Evolutionary conservation across 2,329 filamentous ascomycete species (phyloP).

Genomic region (Lachnellula cervina): DNA sequence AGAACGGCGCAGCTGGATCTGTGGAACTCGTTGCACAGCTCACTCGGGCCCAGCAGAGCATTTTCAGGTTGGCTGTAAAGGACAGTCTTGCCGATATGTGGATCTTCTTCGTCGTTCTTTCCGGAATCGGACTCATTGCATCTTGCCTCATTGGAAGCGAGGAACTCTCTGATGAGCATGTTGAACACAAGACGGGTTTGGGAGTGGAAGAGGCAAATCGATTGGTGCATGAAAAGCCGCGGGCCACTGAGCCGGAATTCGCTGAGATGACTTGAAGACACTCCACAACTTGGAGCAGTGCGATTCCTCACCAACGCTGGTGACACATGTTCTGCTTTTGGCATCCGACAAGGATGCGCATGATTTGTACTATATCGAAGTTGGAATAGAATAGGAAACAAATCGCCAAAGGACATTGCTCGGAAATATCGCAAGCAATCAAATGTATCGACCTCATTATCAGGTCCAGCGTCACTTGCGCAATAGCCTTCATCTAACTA

Average conservation of each 20-base stretch:
- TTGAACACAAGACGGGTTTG: slow-evolving; percentile 45
- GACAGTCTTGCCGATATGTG: slow-evolving; percentile 7
- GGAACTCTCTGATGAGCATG: slow-evolving; percentile 41
- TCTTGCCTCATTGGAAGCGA: slow-evolving; percentile 39
- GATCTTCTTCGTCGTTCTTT: slow-evolving; percentile 6
- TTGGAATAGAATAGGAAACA: slow-evolving; percentile 1
- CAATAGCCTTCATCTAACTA: not conserved
- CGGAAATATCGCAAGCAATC: slow-evolving; percentile 6
- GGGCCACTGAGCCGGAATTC: slow-evolving; percentile 3
- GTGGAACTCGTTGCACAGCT: slow-evolving; percentile 6
- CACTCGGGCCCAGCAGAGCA: slow-evolving; percentile 1
- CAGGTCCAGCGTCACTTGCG: slow-evolving; percentile 1
- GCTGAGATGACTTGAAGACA: slow-evolving; percentile 6
- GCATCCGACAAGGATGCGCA: not conserved
- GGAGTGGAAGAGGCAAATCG: slow-evolving; percentile 7
- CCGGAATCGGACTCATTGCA: slow-evolving; percentile 30
- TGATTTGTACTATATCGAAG: not conserved
- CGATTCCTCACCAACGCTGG: slow-evolving; percentile 2
- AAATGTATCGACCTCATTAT: slow-evolving; percentile 7
- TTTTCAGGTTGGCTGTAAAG: slow-evolving; percentile 2
- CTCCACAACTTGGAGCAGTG: not conserved
- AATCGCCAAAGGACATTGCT: slow-evolving; percentile 5
- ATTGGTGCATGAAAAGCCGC: slow-evolving; percentile 5
- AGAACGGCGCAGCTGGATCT: slow-evolving; percentile 6
- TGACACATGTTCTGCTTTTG: not conserved